Evolutionary conservation across 1,139 yeast species (phyloP), one percentile per base, ranked within the genome.

Genomic region (Wickerhamomyces sp.): DNA sequence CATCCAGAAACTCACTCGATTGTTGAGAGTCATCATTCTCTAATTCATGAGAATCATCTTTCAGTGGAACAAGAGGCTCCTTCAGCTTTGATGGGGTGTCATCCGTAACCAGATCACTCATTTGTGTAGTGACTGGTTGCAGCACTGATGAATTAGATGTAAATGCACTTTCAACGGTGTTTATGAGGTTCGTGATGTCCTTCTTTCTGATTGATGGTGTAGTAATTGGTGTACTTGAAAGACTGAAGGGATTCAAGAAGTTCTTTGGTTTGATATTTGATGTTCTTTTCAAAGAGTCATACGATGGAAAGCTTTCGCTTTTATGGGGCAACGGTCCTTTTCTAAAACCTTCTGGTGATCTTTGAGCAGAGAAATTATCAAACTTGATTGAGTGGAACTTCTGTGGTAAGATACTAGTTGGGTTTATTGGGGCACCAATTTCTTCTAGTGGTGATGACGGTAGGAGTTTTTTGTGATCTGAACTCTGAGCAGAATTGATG

Each of bases 361-460:
- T 45, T 14, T 52, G 56, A 4, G 52, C 30, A 6, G 47, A 47
- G 33, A 57, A 40, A 45, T 56, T 56, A 14, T 54, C 58, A 41
- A 42, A 57, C 42, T 49, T 50, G 34, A 58, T 47, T 2, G 49
- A 43, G 2, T 52, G 46, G 36, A 48, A 55, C 37, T 47, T 52
- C 7, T 46, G 50, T 0, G 56, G 49, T 1, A 58, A 35, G 2
- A 41, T 36, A 10, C 41, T 45, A 18, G 51, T 36, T 2, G 59
- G 57, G 14, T 53, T 51, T 3, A 55, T 43, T 31, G 39, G 45
- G n/a, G 44, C 37, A 29, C 26, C 39, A 18, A 47, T 39, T 26
- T 41, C 39, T 34, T 53, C 53, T 13, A 52, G 14, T 31, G 61
- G 60, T 0, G 61, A 58, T 3, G 61, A 57, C 5, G 61, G 60